Evolutionary conservation across 1,284 basidiomycete genomes (phyloP), one percentile per base, ranked within the genome.

Genomic region (Grifola frondosa): DNA sequence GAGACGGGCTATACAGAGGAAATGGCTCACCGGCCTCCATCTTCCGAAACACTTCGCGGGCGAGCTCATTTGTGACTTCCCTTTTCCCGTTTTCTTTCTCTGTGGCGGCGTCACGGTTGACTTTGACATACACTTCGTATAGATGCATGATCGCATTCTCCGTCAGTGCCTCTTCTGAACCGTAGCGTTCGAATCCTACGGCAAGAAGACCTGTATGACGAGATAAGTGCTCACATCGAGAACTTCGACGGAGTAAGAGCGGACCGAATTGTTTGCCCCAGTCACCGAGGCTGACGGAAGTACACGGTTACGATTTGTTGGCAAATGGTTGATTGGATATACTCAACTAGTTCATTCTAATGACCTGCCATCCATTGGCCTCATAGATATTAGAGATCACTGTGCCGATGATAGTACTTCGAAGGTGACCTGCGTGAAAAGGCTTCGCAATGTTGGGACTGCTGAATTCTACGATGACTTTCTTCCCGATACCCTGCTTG

Each of bases 391-490:
- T 98, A 28, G 80, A 75, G 36, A 97, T 68, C 71, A 97, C 97
- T 0, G 92, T 88, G 22, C 96, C 96, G 60, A 98, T 97, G 66
- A 99, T 98, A 17, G 96, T 99, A 51, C 89, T 93, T 41, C 96
- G 81, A 49, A 98, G 71, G 66, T 98, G 95, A 10, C 96, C 96
- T 40, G 96, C 94, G 61, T 98, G 96, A 80, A 98, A 98, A 5
- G 89, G 88, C 65, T 99, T 99, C 29, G 96, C 95, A 59, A 98
- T 97, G 66, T 99, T 98, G 15, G 95, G 94, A 6, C 88, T 91
- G 1, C 92, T 96, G 67, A 93, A 98, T 65, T 98, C 88, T 54
- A 91, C 75, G 50, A 91, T 63, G 51, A 88, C 66, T 43, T 79
- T 87, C 68, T 95, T 92, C 25, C 91, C 90, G 33, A 74, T 69